Conservation (phyloP, 805 yeast species). For the Starmera amethionina region DNA sequence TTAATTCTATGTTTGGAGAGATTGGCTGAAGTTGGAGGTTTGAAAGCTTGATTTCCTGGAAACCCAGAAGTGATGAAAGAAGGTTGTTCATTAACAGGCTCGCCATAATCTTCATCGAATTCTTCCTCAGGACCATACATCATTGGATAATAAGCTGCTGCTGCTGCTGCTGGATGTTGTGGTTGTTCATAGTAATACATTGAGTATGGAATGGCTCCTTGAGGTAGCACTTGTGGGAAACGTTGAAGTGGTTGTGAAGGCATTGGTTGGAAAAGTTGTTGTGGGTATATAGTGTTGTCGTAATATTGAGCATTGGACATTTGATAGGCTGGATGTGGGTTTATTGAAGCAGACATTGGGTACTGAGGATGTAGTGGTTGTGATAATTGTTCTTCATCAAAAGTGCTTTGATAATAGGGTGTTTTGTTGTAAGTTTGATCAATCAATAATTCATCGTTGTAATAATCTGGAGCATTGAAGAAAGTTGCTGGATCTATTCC, state of each 20-base stretch:
- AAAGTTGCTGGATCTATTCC: constrained; percentile 22
- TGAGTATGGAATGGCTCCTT: not conserved
- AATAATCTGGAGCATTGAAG: constrained; percentile 22
- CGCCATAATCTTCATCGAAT: constrained; percentile 7
- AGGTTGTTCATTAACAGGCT: constrained; percentile 2
- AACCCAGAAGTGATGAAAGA: constrained; percentile 16
- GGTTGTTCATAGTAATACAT: constrained; percentile 2
- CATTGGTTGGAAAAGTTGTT: too few species aligned
- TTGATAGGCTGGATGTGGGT: constrained; percentile 4
- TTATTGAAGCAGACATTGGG: not conserved
- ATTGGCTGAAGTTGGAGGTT: constrained; percentile 10
- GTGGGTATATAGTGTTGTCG: constrained; percentile 4
- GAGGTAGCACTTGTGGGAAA: too few species aligned
- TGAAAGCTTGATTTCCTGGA: constrained; percentile 13
- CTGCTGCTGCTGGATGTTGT: constrained; percentile 1
- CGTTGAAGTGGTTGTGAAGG: too few species aligned
- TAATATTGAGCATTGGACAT: constrained; percentile 19
- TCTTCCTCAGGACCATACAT: constrained; percentile 4
- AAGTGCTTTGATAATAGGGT: constrained; percentile 15
- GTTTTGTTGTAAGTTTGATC: constrained; percentile 41
- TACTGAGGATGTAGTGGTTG: not conserved
- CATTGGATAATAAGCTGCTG: constrained; percentile 1
- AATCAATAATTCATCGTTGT: constrained; percentile 37
- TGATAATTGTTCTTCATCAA: constrained; percentile 4
- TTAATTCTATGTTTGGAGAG: too few species aligned